These are phyloP conservation scores for Blastocystis sp. DNA, from an alignment of 352 stramenopile species.

Conservation along the genomic window DNA sequence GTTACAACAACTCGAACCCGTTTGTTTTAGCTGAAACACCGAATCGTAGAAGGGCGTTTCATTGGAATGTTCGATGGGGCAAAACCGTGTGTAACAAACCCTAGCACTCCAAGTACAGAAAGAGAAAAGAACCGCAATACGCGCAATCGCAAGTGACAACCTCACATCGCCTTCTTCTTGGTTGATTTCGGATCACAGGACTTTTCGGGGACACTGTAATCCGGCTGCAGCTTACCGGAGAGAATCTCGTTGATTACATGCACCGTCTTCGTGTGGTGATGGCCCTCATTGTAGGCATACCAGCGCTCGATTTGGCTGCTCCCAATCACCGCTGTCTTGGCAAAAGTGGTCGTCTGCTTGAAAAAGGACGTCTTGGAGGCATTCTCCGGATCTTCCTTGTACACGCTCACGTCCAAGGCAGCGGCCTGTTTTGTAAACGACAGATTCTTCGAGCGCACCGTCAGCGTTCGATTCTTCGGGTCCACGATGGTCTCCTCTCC, in stretches of 20 bases:
- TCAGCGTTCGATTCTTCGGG: conserved; percentile 40
- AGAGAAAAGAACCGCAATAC: no score
- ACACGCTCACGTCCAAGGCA: conserved; percentile 54
- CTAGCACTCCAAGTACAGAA: no score
- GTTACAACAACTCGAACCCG: conserved; percentile 21
- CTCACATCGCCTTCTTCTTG: no score
- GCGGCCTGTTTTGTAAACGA: conserved; percentile 56
- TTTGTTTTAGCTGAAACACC: no score
- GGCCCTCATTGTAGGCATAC: conserved; percentile 66
- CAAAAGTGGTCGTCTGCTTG: conserved; percentile 54
- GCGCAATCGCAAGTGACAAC: no score
- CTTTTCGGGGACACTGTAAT: conserved; percentile 9
- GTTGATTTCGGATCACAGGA: no score
- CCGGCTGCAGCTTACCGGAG: not conserved
- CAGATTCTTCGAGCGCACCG: conserved; percentile 45
- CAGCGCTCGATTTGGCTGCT: conserved; percentile 45
- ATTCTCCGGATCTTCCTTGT: conserved; percentile 23
- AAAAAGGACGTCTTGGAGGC: conserved; percentile 15
- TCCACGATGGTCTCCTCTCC: conserved; percentile 68
- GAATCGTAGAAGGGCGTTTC: no score
- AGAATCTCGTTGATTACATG: conserved; percentile 61
- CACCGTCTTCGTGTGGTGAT: conserved; percentile 48
- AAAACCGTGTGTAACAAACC: no score
- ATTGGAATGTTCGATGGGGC: no score
- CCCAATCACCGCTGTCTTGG: conserved; percentile 17